Base-by-base conservation (phyloP, 306 rosid genomes). In the Clitoria ternatea region DNA sequence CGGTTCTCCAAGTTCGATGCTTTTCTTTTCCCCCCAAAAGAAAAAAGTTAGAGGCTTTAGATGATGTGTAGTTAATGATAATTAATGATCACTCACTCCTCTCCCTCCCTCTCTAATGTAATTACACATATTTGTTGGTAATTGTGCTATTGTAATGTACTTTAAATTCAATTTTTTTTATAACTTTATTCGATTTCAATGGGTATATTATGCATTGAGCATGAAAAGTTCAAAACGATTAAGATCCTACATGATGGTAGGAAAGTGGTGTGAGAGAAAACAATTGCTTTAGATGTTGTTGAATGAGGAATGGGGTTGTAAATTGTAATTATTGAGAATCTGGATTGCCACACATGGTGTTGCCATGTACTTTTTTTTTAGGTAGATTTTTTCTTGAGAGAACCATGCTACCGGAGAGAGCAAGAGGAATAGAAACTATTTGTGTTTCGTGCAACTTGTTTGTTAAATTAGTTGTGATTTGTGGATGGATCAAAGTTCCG, bases 401-500 rank as follows among this genome's bases (percentile, higher is more conserved):
- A 33, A 40, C 12, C 27, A 27, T 33, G 7, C 4, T 7, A 47
- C 19, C 4, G 42, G 49, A 39, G 49, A 39, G 64, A 6, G 23
- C 6, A 23, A 49, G 12, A 50, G 35, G 39, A 5, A 35, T 32
- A 19, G n/a, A 20, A 19, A 11, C 19, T 72, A 12, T 24, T 72
- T 52, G 2, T 12, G 72, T 57, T 42, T 50, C 6, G 9, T 17
- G 14, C 64, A 9, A 9, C n/a, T 74, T 55, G 5, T 62, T 36
- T 56, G 15, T 59, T 4, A 39, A 55, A 40, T 20, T 66, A 8
- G 45, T 72, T 61, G 27, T 37, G 70, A 67, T 43, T 69, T 61
- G 27, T 27, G 80, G 67, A 62, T 77, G 32, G 68, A 23, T 73
- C 68, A 53, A 70, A 70, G 22, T 52, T 26, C 14, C 44, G 50